phyloP scores from a whole-genome alignment of 371 early-diverging fungal genomes.

The Apophysomyces variabilis region DNA sequence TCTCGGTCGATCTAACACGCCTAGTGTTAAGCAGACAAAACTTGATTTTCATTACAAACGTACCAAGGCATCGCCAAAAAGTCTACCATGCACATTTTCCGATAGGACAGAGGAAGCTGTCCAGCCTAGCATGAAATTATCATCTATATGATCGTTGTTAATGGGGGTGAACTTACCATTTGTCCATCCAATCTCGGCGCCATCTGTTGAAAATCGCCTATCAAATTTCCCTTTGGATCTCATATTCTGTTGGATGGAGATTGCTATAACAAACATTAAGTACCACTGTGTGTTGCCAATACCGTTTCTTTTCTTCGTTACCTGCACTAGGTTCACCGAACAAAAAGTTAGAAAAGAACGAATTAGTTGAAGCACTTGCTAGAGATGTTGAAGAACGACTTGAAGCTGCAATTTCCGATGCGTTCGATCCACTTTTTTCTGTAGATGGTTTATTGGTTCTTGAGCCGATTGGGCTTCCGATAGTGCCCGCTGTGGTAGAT shows the following conservation, averaged over 20 bases:
- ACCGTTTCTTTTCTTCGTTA: constrained; percentile 7
- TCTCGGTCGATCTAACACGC: constrained; percentile 27
- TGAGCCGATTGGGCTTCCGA: constrained; percentile 14
- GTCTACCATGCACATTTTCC: constrained; percentile 27
- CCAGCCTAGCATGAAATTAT: constrained; percentile 24
- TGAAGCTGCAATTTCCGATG: background rate
- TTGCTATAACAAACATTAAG: background rate
- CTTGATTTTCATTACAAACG: background rate
- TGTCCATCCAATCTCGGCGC: constrained; percentile 19
- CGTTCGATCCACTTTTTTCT: background rate
- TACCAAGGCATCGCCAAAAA: constrained; percentile 34
- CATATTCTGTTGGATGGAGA: constrained; percentile 13
- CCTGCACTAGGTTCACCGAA: constrained; percentile 27
- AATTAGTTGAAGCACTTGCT: constrained; percentile 11
- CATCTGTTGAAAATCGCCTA: constrained; percentile 22
- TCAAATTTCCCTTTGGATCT: constrained; percentile 11
- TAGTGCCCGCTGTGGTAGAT: constrained; percentile 11
- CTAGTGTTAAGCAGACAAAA: background rate
- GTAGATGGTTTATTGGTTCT: background rate
- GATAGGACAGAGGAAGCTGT: constrained; percentile 26
- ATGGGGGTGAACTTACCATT: constrained; percentile 7
- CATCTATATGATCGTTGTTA: background rate
- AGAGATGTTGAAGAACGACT: constrained; percentile 1
- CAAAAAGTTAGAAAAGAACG: constrained; percentile 32
- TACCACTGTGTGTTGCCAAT: no score